phyloP scores from a whole-genome alignment of 106 monocot species.

The Amphibolis antarctica region DNA sequence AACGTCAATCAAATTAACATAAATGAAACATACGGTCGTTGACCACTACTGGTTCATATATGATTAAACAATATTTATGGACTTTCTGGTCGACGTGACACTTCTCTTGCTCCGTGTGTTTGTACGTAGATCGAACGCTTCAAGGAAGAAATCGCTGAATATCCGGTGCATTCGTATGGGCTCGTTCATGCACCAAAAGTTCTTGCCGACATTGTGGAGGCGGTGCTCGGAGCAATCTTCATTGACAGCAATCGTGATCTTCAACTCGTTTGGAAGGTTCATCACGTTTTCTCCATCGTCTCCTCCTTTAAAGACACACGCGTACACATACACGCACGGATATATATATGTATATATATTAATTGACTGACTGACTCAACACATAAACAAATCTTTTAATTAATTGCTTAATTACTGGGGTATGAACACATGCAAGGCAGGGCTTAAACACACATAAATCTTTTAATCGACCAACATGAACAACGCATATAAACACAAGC shows the following conservation, averaged over 20 bases:
- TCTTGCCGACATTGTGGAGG: conserved; percentile 38
- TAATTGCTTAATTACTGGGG: background rate
- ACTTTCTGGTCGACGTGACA: no score
- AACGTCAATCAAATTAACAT: no score
- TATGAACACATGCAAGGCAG: no score
- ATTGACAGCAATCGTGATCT: conserved; percentile 25
- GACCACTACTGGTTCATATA: no score
- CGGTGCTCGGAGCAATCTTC: conserved; percentile 42
- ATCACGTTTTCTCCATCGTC: background rate
- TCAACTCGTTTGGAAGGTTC: conserved; percentile 31
- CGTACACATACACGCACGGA: no score
- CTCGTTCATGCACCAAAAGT: conserved; percentile 40
- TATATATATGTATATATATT: background rate
- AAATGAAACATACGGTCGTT: no score
- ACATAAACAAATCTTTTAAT: no score
- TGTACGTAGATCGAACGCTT: conserved; percentile 31
- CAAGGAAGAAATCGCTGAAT: conserved; percentile 13
- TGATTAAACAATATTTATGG: no score
- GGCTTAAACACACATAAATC: no score
- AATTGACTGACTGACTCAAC: background rate
- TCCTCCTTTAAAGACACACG: background rate
- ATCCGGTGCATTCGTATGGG: conserved; percentile 48
- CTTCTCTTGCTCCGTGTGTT: no score
- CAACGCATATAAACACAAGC: no score
- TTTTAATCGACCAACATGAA: no score